Evolutionary conservation across 805 yeast species (phyloP).

Genomic region (Pichia scutulata): DNA sequence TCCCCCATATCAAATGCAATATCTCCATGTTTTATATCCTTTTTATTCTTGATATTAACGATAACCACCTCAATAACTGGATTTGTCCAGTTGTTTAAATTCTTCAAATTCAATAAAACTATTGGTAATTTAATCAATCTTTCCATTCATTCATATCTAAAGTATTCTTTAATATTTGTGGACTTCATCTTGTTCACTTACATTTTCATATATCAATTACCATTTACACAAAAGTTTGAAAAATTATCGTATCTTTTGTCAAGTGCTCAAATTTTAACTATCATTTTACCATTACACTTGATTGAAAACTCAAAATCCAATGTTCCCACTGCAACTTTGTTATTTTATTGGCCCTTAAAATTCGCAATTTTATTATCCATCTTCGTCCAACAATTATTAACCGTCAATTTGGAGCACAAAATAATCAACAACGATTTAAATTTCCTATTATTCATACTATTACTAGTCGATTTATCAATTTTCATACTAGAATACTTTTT

Average conservation of each 20-base stretch:
- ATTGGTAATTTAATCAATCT: slow-evolving; percentile 7
- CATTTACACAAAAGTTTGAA: too few species aligned
- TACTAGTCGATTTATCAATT: slow-evolving; percentile 27
- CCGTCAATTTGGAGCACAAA: slow-evolving; percentile 1
- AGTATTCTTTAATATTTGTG: slow-evolving; percentile 10
- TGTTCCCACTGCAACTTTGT: slow-evolving; percentile 31
- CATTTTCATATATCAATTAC: too few species aligned
- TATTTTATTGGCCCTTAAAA: slow-evolving; percentile 35
- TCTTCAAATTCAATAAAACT: slow-evolving; percentile 6
- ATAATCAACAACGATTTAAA: neutral
- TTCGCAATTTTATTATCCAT: slow-evolving; percentile 10
- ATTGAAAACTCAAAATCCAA: slow-evolving; percentile 36
- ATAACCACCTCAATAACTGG: slow-evolving; percentile 14
- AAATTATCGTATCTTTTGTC: slow-evolving; percentile 10
- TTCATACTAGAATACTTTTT: slow-evolving; percentile 32
- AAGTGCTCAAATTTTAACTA: slow-evolving; percentile 12
- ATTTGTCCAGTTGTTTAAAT: slow-evolving; percentile 15
- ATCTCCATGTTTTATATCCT: slow-evolving; percentile 26
- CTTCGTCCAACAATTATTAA: slow-evolving; percentile 28
- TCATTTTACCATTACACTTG: slow-evolving; percentile 36
- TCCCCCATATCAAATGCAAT: slow-evolving; percentile 20
- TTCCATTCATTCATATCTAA: slow-evolving; percentile 9
- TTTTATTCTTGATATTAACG: slow-evolving; percentile 12
- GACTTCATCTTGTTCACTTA: slow-evolving; percentile 7
- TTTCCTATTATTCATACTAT: slow-evolving; percentile 23